phyloP scores from a whole-genome alignment of 495 filamentous ascomycete genomes.

The Corynascus novoguineensis region DNA sequence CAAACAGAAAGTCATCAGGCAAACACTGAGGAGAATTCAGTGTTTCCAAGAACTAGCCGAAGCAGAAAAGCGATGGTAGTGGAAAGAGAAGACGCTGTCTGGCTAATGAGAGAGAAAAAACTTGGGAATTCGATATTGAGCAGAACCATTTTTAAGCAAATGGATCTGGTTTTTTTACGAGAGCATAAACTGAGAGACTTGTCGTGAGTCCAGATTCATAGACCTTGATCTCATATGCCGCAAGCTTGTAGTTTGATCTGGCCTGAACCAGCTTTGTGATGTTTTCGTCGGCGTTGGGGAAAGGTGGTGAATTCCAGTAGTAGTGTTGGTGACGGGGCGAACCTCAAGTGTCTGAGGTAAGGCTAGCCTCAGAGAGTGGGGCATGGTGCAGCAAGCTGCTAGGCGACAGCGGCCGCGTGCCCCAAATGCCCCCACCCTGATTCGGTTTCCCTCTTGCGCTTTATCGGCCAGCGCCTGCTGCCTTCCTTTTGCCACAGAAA shows the following conservation, averaged over 20 bases:
- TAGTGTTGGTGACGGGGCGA: no score
- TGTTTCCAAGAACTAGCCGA: no score
- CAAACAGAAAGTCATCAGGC: no score
- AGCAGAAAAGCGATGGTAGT: no score
- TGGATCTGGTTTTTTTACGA: no score
- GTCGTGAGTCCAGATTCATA: no score
- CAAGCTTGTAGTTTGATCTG: background rate
- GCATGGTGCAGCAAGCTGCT: conserved; percentile 7
- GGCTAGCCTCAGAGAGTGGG: conserved; percentile 1
- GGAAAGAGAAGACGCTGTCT: no score
- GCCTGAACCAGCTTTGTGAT: background rate
- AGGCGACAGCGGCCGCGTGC: conserved; percentile 19
- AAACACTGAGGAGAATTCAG: no score
- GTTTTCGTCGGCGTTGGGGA: background rate
- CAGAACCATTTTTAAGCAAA: no score
- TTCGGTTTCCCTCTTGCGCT: background rate
- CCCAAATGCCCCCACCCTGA: background rate
- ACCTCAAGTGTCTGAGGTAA: background rate
- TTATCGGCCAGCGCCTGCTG: background rate
- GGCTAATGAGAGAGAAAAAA: no score
- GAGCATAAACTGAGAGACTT: no score
- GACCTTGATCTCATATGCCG: background rate
- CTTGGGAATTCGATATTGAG: no score
- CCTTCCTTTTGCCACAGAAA: conserved; percentile 19
- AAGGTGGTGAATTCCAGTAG: background rate